Evolutionary conservation across 2,329 filamentous ascomycete genomes (phyloP).

Genomic region (Hypocreales sp.): DNA sequence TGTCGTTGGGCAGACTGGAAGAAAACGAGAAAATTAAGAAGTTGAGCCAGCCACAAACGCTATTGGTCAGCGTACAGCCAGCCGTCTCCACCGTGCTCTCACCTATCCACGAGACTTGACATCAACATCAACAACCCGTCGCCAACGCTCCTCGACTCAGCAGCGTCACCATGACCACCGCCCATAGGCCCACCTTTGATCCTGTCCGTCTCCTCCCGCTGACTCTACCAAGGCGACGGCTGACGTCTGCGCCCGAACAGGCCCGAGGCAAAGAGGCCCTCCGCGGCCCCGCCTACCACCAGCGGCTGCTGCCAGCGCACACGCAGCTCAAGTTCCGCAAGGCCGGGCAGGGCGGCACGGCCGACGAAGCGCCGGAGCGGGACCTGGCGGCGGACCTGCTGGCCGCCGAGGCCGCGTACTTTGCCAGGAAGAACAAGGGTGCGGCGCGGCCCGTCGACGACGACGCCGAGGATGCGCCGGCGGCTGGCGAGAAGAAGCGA

Average conservation of each 20-base stretch:
- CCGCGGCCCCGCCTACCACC: constrained; percentile 87
- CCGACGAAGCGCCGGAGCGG: constrained; percentile 49
- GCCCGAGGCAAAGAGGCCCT: constrained; percentile 90
- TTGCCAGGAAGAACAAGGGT: constrained; percentile 56
- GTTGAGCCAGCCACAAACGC: no score
- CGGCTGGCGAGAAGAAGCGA: constrained; percentile 40
- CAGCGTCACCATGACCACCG: constrained; percentile 49
- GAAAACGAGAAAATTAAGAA: no score
- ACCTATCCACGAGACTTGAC: not conserved
- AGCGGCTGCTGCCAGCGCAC: constrained; percentile 85
- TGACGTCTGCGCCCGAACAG: no score
- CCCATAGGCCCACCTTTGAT: constrained; percentile 86
- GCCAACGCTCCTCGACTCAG: not conserved
- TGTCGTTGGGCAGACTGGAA: no score
- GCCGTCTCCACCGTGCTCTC: not conserved
- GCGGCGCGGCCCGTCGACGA: constrained; percentile 29
- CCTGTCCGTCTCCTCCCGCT: constrained; percentile 43
- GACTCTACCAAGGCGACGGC: not conserved
- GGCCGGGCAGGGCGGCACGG: constrained; percentile 75
- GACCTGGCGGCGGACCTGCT: constrained; percentile 85
- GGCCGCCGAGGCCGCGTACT: constrained; percentile 75
- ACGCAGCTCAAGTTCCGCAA: constrained; percentile 81
- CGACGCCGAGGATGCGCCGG: constrained; percentile 18
- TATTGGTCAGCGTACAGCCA: not conserved
- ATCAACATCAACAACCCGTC: not conserved